A percentile compares a stretch with the other conserved stretches of the same genome.
These are phyloP conservation scores for Gymnopilus junonius DNA, from an alignment of 768 basidiomycete species.

Conservation along the genomic window DNA sequence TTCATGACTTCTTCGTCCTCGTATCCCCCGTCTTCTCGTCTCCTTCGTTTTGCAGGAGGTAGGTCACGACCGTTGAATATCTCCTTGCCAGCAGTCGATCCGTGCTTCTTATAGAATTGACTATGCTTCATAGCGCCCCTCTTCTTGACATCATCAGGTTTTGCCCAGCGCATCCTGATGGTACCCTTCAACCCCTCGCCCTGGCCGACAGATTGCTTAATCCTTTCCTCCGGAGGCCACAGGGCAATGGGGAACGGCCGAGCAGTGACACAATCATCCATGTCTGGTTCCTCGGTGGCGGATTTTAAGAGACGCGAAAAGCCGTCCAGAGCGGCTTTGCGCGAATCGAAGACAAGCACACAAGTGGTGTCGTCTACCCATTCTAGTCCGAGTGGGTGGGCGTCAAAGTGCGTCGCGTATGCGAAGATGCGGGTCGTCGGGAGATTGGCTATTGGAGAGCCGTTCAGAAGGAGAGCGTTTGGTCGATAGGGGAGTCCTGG, in stretches of 20 bases:
- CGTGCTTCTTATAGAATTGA: conserved; percentile 81
- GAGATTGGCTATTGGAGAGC: conserved; percentile 73
- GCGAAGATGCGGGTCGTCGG: conserved; percentile 81
- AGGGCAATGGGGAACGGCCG: conserved; percentile 72
- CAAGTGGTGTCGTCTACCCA: conserved; percentile 89
- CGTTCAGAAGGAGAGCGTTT: conserved; percentile 76
- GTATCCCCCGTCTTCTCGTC: conserved; percentile 34
- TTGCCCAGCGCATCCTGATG: conserved; percentile 81
- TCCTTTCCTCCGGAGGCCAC: conserved; percentile 83
- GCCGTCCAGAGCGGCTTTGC: conserved; percentile 54
- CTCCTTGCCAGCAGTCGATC: conserved; percentile 62
- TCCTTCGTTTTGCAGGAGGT: conserved; percentile 39
- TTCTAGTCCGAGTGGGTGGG: conserved; percentile 76
- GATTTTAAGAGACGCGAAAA: conserved; percentile 56
- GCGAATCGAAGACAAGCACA: conserved; percentile 73
- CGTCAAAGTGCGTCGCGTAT: conserved; percentile 79
- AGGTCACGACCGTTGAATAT: conserved; percentile 40
- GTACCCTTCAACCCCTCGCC: conserved; percentile 68
- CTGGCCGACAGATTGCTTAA: conserved; percentile 71
- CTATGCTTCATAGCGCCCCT: conserved; percentile 74
- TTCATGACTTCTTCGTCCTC: conserved; percentile 38
- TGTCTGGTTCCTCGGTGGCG: conserved; percentile 53
- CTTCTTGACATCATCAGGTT: conserved; percentile 73
- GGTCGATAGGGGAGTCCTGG: conserved; percentile 53
- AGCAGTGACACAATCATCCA: conserved; percentile 62